phyloP scores from a whole-genome alignment of 768 basidiomycete genomes.

The Coprinellus aureogranulatus region DNA sequence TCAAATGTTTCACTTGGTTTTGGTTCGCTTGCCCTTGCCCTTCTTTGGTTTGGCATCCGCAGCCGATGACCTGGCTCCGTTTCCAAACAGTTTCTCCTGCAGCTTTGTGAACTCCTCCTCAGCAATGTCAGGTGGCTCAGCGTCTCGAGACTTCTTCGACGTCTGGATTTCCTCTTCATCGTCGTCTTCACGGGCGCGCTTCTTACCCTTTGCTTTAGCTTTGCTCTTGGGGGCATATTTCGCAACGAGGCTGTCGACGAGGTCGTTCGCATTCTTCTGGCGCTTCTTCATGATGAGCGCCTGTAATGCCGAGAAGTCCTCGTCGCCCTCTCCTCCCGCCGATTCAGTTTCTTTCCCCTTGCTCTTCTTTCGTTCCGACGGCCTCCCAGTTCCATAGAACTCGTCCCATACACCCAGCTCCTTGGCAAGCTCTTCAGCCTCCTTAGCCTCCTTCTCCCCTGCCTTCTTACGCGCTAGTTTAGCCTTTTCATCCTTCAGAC shows the following conservation, averaged over 20 bases:
- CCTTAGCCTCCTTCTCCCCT: constrained; percentile 73
- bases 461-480: constrained; percentile 70
- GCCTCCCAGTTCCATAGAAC: constrained; percentile 78
- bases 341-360: constrained; percentile 46
- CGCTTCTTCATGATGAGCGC: constrained; percentile 80
- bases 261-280: constrained; percentile 61
- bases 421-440: constrained; percentile 81
- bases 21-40: constrained; percentile 30
- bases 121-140: constrained; percentile 54
- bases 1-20: neutral
- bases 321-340: constrained; percentile 34
- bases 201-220: constrained; percentile 44
- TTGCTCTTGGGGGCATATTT: constrained; percentile 69
- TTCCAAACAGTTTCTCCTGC: constrained; percentile 54
- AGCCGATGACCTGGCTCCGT: constrained; percentile 37
- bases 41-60: constrained; percentile 20
- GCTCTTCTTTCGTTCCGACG: constrained; percentile 56
- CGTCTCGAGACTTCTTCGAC: constrained; percentile 47
- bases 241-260: constrained; percentile 71
- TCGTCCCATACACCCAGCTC: constrained; percentile 94
- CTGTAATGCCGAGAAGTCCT: constrained; percentile 65
- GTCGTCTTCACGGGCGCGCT: constrained; percentile 50
- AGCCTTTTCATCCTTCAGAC: constrained; percentile 77
- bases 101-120: constrained; percentile 64
- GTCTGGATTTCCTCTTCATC: constrained; percentile 42